Base-by-base conservation (phyloP, 2,329 filamentous ascomycete species). In the Endoconidiophora laricicola region DNA sequence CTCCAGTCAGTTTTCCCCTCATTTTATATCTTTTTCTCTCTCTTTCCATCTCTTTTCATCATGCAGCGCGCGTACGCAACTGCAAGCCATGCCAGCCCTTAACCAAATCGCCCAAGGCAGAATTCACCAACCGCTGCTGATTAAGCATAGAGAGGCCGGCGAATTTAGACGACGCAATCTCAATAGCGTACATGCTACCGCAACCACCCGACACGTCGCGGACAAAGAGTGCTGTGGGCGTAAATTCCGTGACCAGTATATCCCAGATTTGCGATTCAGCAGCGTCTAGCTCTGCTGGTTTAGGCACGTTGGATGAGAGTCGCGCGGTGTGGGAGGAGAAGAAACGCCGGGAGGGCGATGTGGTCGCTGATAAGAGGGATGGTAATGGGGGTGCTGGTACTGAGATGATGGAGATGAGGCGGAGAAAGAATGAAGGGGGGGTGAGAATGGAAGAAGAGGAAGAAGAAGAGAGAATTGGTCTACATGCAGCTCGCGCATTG, bases 161-260 rank as follows among this genome's bases (percentile, higher is more conserved):
- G 65, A 93, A 93, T 58, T 70, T 73, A 44, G 78, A 71, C 6
- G 81, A 84, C 44, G 78, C 73, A 56, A 91, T 79, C 58, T 88
- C 81, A 56, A 93, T 81, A 50, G 79, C 81, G 66, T 91, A 91
- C 86, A 91, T 91, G 60, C 79, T 84, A 7, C 85, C 85, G 65
- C 85, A 93, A 26, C 85, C 85, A 52, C 86, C 85, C 22, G 81
- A 86, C 47, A 91, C 77, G 65, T 93, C 85, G 62, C 82, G 80
- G 7, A 91, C 83, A 63, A 78, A 63, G 23, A 79, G 63, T 52
- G 71, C 63, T 0, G 69, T 69, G 0, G 74, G 73, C 1, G 61
- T 55, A 50, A 78, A 73, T 58, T 71, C 71, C 5, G 64, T 63
- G 16, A 62, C 56, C 48, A 78, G 65, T 46, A 69, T 65, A 52